Evolutionary conservation across 1,284 basidiomycete species (phyloP).

Genomic region (Ceratobasidium sp.): DNA sequence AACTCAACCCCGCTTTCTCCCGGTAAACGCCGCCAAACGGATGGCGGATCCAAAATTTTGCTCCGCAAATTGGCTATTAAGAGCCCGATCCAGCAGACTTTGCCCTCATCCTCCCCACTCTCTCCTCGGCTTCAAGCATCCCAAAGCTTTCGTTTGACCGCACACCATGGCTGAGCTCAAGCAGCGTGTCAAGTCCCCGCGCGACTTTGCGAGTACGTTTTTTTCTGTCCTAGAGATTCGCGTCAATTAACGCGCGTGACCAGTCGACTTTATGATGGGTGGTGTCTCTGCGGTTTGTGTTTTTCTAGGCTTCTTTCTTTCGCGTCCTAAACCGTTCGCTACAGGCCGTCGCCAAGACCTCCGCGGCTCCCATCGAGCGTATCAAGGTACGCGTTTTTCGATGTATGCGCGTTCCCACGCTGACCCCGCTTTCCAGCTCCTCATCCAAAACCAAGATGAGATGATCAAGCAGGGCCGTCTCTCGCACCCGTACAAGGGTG

Average conservation of each 20-base stretch:
- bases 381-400: conserved; percentile 70
- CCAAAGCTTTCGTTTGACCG: conserved; percentile 19
- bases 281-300: conserved; percentile 86
- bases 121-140: conserved; percentile 52
- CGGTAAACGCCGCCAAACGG: not conserved
- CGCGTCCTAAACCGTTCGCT: conserved; percentile 49
- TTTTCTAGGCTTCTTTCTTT: conserved; percentile 28
- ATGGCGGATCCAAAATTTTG: conserved; percentile 24
- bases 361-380: conserved; percentile 98
- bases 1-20: not conserved
- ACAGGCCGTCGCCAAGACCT: conserved; percentile 96
- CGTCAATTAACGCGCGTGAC: conserved; percentile 43
- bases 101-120: conserved; percentile 42
- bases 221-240: conserved; percentile 12
- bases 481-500: conserved; percentile 91
- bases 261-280: conserved; percentile 92
- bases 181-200: conserved; percentile 74
- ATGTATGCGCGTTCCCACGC: conserved; percentile 25
- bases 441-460: conserved; percentile 98
- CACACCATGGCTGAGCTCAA: conserved; percentile 58
- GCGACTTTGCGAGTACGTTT: conserved; percentile 76
- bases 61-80: conserved; percentile 38
- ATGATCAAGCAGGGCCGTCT: conserved; percentile 99
- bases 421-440: conserved; percentile 64
- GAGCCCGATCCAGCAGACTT: conserved; percentile 24